Evolutionary conservation across 2,329 filamentous ascomycete genomes (phyloP), one percentile per base, ranked within the genome.

Genomic region (Exophiala xenobiotica): DNA sequence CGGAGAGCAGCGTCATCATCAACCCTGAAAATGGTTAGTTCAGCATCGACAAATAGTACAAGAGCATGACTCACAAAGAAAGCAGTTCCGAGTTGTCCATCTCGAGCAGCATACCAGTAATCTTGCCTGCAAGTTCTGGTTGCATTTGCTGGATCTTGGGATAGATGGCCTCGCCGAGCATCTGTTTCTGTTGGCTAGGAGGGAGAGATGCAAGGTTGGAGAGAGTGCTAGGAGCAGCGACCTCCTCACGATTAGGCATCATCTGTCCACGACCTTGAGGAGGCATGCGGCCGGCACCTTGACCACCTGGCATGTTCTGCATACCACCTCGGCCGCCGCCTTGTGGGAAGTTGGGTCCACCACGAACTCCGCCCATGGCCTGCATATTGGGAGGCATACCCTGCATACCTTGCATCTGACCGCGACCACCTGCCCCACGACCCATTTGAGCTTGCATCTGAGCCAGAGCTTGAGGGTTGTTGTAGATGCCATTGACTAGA

Each of bases 101-200:
- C 82, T 99, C 93, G 65, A 99, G 77, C 66, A 99, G 87, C 93
- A 99, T 99, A 76, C 93, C 93, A 57, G 93, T 99, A 73, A 99
- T 97, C 86, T 99, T 99, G 70, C 93, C 93, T 58, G 93, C 93
- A 67, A 99, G 81, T 66, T 96, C 91, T 54, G 90, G 88, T 78
- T 99, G 93, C 74, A 96, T 86, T 63, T 83, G 84, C 73, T 91
- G 85, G 67, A 99, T 97, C 87, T 97, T 99, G 69, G 93, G 93
- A 82, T 97, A 99, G 65, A 99, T 87, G 64, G 90, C 86, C 78
- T 99, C 93, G 71, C 93, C 93, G 49, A 99, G 85, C 74, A 97
- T 89, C 81, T 99, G 93, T 85, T 99, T 99, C 81, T 97, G 93
- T 77, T 95, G 89, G 42, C 80, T 79, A 31, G 86, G 80, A 27